Percentiles rank a stretch among this genome's conserved stretches.
Conservation (phyloP, 2,329 filamentous ascomycete species). For the Fusarium abutilonis region DNA sequence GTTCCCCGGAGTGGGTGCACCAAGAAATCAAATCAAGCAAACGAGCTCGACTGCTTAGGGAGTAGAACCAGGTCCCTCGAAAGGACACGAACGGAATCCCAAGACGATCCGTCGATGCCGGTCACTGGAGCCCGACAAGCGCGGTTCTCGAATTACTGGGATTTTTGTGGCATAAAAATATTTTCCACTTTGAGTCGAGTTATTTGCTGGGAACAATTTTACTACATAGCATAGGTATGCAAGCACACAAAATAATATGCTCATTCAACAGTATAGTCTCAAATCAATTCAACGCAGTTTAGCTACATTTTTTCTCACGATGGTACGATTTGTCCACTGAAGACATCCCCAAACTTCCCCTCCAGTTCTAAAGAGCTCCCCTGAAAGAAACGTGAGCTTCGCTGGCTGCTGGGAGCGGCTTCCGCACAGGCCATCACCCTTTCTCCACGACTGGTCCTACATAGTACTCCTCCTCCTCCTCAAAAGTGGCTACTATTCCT, state of each 20-base stretch:
- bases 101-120: slow-evolving; percentile 36
- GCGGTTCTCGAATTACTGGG: slow-evolving; percentile 34
- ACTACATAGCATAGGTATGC: too few species aligned
- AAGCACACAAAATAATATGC: too few species aligned
- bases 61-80: slow-evolving; percentile 11
- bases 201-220: too few species aligned
- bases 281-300: too few species aligned
- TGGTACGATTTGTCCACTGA: background rate
- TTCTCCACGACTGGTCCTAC: slow-evolving; percentile 17
- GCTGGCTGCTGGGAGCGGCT: slow-evolving; percentile 11
- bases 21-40: background rate
- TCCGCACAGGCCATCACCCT: slow-evolving; percentile 33
- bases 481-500: slow-evolving; percentile 23
- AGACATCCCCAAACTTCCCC: slow-evolving; percentile 4
- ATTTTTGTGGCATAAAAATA: background rate
- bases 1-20: slow-evolving; percentile 19
- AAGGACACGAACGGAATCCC: slow-evolving; percentile 18
- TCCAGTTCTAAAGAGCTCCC: slow-evolving; percentile 23
- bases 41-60: background rate
- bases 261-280: too few species aligned
- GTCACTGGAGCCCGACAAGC: slow-evolving; percentile 40
- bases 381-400: slow-evolving; percentile 24
- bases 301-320: too few species aligned
- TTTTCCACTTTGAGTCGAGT: too few species aligned
- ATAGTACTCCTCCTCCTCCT: background rate